A percentile compares a stretch with the other conserved stretches of the same genome.
These are phyloP conservation scores for Tolypocladium album DNA, from an alignment of 2,329 filamentous ascomycete genomes.

Conservation along the genomic window DNA sequence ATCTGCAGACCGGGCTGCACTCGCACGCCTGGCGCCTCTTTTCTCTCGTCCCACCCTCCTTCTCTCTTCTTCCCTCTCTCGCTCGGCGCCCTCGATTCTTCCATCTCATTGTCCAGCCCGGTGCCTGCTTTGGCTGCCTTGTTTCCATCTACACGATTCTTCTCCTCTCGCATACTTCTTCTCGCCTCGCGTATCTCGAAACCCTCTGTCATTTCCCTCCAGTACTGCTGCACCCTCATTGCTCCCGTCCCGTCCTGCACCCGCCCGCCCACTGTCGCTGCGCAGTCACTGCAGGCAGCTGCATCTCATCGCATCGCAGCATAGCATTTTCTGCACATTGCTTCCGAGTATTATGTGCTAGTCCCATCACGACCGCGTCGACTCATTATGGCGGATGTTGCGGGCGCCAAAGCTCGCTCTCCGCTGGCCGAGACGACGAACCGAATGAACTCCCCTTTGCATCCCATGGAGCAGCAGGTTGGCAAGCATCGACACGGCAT, in stretches of 20 bases:
- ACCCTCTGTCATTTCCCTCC: not conserved
- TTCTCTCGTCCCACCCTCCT: constrained; percentile 1
- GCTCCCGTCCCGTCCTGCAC: not conserved
- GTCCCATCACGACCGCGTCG: constrained; percentile 11
- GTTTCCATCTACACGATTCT: not conserved
- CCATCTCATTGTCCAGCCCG: not conserved
- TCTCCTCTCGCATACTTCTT: not conserved
- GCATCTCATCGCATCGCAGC: not conserved
- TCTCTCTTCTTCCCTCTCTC: constrained; percentile 7
- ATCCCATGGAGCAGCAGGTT: constrained; percentile 13
- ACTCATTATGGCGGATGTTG: constrained; percentile 18
- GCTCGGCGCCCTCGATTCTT: constrained; percentile 1
- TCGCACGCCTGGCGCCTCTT: not conserved
- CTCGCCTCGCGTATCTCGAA: not conserved
- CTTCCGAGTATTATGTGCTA: constrained; percentile 23
- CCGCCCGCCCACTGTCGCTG: not conserved
- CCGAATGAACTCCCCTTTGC: constrained; percentile 32
- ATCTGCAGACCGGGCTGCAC: not conserved
- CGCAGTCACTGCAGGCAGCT: not conserved
- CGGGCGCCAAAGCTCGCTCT: constrained; percentile 19
- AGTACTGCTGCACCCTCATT: not conserved
- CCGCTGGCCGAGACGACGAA: constrained; percentile 37
- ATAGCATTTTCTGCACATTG: not conserved
- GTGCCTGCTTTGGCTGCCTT: not conserved
- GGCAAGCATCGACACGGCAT: constrained; percentile 20